These are phyloP conservation scores for Clonostachys rhizophaga DNA, from an alignment of 2,329 filamentous ascomycete species.

Conservation along the genomic window DNA sequence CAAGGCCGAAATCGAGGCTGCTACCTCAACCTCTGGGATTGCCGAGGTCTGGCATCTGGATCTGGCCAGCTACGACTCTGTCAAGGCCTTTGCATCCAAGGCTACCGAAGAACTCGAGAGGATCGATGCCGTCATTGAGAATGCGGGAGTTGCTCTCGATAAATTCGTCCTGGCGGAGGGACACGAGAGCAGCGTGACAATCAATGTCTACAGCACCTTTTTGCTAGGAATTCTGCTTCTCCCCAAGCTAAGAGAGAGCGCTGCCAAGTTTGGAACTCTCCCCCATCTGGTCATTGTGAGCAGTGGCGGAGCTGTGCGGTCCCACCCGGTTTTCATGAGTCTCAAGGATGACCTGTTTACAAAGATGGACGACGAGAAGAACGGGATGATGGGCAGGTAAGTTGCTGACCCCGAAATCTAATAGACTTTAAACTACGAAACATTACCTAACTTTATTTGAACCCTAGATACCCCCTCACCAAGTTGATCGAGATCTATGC, in stretches of 20 bases:
- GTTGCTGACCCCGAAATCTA: too few species aligned
- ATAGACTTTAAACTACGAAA: too few species aligned
- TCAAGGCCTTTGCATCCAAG: slow-evolving; percentile 1
- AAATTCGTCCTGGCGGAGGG: slow-evolving; percentile 1
- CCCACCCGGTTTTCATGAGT: neutral
- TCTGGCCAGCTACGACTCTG: slow-evolving; percentile 12
- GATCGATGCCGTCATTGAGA: slow-evolving; percentile 2
- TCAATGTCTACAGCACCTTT: slow-evolving; percentile 23
- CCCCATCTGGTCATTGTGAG: slow-evolving; percentile 31
- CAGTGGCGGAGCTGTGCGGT: slow-evolving; percentile 21
- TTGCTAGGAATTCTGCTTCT: slow-evolving; percentile 36
- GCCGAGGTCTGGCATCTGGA: slow-evolving; percentile 34
- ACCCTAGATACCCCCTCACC: slow-evolving; percentile 12
- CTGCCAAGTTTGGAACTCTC: slow-evolving; percentile 18
- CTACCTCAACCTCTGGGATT: slow-evolving; percentile 1
- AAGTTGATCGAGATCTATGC: slow-evolving; percentile 19
- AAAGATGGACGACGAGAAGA: slow-evolving; percentile 1
- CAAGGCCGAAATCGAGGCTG: neutral
- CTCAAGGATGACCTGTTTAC: neutral
- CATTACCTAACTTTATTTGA: neutral
- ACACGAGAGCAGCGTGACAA: slow-evolving; percentile 1
- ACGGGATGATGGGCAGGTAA: neutral
- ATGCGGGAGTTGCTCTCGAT: neutral
- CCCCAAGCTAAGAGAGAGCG: slow-evolving; percentile 30
- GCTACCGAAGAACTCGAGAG: neutral